phyloP scores from a whole-genome alignment of 2,329 filamentous ascomycete species.

The Didymella exigua region DNA sequence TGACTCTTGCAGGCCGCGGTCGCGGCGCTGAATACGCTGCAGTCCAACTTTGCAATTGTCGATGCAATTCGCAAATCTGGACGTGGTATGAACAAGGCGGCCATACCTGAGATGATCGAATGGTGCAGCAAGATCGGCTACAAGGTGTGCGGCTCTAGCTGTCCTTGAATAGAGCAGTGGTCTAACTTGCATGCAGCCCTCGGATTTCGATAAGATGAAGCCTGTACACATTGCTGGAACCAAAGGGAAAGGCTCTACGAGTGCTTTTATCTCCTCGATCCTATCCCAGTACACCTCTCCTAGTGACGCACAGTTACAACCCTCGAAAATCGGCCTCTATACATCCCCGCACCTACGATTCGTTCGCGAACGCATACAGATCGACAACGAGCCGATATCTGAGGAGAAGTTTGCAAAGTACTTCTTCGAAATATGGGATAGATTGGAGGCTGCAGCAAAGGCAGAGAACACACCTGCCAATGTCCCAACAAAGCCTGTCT shows the following conservation, averaged over 20 bases:
- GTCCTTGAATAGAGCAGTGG: background rate
- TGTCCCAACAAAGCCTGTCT: constrained; percentile 77
- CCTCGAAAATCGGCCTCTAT: constrained; percentile 73
- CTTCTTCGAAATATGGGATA: constrained; percentile 86
- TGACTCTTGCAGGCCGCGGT: constrained; percentile 66
- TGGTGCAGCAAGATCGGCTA: constrained; percentile 81
- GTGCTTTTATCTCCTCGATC: constrained; percentile 81
- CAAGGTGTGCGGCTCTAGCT: constrained; percentile 59
- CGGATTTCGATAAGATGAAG: constrained; percentile 65
- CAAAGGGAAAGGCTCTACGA: constrained; percentile 91
- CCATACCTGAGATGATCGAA: constrained; percentile 80
- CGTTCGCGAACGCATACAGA: constrained; percentile 82
- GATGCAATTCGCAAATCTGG: constrained; percentile 79
- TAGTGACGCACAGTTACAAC: constrained; percentile 39
- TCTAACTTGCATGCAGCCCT: constrained; percentile 54
- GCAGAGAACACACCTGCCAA: constrained; percentile 57
- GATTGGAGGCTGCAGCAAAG: constrained; percentile 60
- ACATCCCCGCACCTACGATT: constrained; percentile 85
- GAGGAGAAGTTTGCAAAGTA: constrained; percentile 73
- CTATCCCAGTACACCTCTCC: constrained; percentile 65
- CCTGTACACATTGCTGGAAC: constrained; percentile 88
- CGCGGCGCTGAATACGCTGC: constrained; percentile 73
- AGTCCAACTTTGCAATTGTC: constrained; percentile 78
- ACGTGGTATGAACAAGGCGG: constrained; percentile 71
- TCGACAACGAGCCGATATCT: constrained; percentile 73